Evolutionary conservation across 2,329 filamentous ascomycete genomes (phyloP), one percentile per base, ranked within the genome.

Genomic region (Tolypocladium guangdongense): DNA sequence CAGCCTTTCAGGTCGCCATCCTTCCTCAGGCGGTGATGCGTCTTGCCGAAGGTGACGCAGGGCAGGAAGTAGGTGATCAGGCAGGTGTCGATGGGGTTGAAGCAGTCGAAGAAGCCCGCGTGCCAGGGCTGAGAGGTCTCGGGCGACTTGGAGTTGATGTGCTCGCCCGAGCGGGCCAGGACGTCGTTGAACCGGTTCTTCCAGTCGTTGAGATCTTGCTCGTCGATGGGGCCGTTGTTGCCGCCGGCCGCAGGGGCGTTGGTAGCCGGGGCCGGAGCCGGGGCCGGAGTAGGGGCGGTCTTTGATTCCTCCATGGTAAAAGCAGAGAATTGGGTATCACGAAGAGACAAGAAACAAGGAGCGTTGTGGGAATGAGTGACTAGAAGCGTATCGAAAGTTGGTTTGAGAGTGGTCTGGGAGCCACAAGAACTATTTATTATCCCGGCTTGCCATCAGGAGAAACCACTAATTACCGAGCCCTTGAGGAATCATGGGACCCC

Each of bases 11-110:
- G 68, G 53, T 63, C 66, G 37, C 61, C 66, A 30, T 69, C 66
- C 63, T 71, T 71, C 54, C 64, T 66, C 12, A 76, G 60, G 22
- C 74, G 71, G 57, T 77, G 74, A 53, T 75, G 63, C 3, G 73
- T 75, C 69, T 73, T 74, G 63, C 74, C 74, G 49, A 76, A 77
- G 36, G 73, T 75, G 35, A 77, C 64, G 56, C 74, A 77, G 2
- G 75, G 74, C 30, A 74, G 56, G 56, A 69, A 77, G 58, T 67
- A 77, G 18, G 71, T 69, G 51, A 75, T 64, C n/a, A 74, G 57
- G 61, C 74, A 77, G 1, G 68, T 66, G 51, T 71, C 68, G 51
- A 75, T 65, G 27, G 74, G 74, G 55, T 57, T 66, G 63, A 71
- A 73, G 68, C 73, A 77, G 54, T 67, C 68, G 47, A 74, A 76